Base-by-base conservation (phyloP, 345 rosid species). In the Hibiscus syriacus region DNA sequence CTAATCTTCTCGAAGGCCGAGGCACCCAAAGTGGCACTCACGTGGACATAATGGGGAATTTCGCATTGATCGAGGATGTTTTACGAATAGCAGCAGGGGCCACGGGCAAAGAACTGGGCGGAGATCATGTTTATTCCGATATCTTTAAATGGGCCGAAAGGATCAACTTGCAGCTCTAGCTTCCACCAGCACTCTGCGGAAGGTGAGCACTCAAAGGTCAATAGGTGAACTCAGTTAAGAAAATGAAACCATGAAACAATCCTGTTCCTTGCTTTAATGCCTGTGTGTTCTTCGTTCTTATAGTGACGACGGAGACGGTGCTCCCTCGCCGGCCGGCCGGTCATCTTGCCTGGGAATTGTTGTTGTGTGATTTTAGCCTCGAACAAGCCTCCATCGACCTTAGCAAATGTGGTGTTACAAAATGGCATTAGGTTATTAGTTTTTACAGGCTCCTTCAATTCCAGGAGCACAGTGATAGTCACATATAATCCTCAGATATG, bases 21-120 rank as follows among this genome's bases (percentile, higher is more conserved):
- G 94, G 95, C 48, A 86, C 84, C 30, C 95, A 83, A 66, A 88
- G 95, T 63, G 95, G 95, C 55, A 86, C 91, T 19, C 91, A 88
- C 67, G 91, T 88, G 41, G 89, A 88, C 73, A 86, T 88, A 68
- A 77, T 88, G 94, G 95, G 95, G 34, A 88, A 88, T 55, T 88
- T 88, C 55, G 91, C 87, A 36, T 76, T 88, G 75, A 86, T 88
- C 23, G 94, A 88, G 76, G 91, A 88, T 69, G 55, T 88, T 43
- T 66, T 88, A 70, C 80, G 89, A 67, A 84, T 86, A 14, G 89
- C 91, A 29, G 87, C 95, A 0, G 95, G 95, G 25, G 85, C 85
- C 46, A 81, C 78, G 0, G 89, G 91, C 50, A 77, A 83, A 30
- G 85, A 84, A 22, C 60, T 88, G 74, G 86, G 86, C 56, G 89